Base-by-base conservation (phyloP, 2,329 filamentous ascomycete species). In the Cordyceps farinosa region DNA sequence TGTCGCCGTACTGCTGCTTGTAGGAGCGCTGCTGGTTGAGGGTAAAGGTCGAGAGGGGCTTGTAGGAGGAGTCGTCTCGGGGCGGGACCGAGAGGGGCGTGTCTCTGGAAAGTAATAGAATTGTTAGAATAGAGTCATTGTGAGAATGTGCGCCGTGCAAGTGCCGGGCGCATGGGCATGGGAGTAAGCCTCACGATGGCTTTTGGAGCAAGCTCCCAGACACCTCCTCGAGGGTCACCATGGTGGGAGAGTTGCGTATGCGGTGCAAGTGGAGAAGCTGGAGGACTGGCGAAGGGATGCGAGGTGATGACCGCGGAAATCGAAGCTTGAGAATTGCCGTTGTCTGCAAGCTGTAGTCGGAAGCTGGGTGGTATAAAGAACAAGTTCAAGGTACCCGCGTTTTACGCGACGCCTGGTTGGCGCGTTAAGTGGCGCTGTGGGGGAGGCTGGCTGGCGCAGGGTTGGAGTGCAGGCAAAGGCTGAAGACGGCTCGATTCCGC, bases 1-100 rank as follows among this genome's bases (percentile, higher is more conserved):
- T 94, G 76, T 99, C 95, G 66, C 90, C 91, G 84, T 91, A 99
- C 78, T 99, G 95, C 75, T 98, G 95, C 74, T 93, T 83, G 75
- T 98, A 99, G 61, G 92, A 89, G 66, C 84, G 84, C 64, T 84
- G 79, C 70, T 84, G 88, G 30, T 90, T 84, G 10, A 98, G 85
- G 55, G 80, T 79, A 75, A 92, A 98, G 8, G 88, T 90, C 61
- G 87, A 79, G 34, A 96, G 82, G 0, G 94, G 87, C 63, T 86
- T 88, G 80, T 97, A 98, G 62, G 73, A 72, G 9, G 82, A 83
- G 67, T 80, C 68, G 53, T 75, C 79, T 62, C 89, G 87, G 55
- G 85, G 78, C 29, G 84, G 76, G 15, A 75, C 70, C 38, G 75
- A 68, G 36, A 75, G 74, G 48, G 73, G 69, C 63, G 77, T 68